A percentile compares a stretch with the other conserved stretches of the same genome.
Conservation (phyloP, 176 grass and related monocot genomes). For the Hordeum vulgare region DNA sequence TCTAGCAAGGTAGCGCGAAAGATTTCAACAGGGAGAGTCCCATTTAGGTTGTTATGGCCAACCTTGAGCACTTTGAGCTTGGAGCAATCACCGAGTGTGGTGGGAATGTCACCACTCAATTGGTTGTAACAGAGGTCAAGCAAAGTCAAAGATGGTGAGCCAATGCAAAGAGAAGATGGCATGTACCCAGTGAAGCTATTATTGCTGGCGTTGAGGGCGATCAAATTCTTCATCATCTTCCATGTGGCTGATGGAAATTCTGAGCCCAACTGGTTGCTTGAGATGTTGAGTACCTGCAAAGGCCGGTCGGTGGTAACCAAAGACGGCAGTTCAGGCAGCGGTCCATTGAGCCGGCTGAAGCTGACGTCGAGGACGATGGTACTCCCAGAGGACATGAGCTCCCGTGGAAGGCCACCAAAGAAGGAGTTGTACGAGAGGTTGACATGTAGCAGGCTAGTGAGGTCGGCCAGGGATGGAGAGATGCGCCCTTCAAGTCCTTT, state of each 20-base stretch:
- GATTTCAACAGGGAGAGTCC: background rate
- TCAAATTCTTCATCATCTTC: background rate
- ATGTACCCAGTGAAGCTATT: background rate
- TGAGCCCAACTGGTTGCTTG: background rate
- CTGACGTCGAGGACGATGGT: background rate
- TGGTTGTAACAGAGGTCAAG: conserved; percentile 19
- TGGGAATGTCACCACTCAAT: background rate
- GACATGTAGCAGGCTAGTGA: background rate
- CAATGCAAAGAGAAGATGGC: background rate
- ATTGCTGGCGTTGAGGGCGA: background rate
- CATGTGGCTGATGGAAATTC: background rate
- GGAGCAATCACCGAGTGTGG: background rate
- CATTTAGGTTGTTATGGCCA: background rate
- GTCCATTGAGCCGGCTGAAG: background rate
- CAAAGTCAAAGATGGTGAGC: background rate
- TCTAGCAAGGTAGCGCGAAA: background rate
- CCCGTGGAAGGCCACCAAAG: background rate
- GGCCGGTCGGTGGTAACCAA: background rate
- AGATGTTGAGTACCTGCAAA: conserved; percentile 7
- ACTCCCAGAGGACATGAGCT: background rate
- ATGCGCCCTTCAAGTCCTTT: background rate
- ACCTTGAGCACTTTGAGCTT: background rate
- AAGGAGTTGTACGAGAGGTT: conserved; percentile 23
- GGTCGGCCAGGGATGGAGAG: background rate
- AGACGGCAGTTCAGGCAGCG: background rate